phyloP scores from a whole-genome alignment of 108 stramenopile genomes.

The Cafeteria roenbergensis region DNA sequence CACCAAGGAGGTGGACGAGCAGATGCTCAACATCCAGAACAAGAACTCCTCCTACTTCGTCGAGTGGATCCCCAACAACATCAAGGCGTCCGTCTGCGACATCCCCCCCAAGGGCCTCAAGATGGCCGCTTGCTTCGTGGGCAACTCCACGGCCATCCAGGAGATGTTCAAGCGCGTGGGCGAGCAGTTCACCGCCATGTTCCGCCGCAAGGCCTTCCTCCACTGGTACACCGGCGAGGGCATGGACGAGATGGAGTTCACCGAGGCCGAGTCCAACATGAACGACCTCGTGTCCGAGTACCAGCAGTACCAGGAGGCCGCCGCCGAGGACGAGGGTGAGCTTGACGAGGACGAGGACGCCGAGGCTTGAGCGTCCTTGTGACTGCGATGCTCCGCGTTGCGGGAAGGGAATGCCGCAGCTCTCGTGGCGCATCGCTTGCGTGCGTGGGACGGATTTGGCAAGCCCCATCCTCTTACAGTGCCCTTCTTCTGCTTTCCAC shows the following conservation, averaged over 20 bases:
- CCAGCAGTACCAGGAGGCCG: constrained; percentile 75
- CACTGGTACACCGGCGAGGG: constrained; percentile 81
- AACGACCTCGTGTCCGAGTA: constrained; percentile 67
- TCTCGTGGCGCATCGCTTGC: too few species aligned
- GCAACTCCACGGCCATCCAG: constrained; percentile 84
- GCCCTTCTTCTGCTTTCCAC: too few species aligned
- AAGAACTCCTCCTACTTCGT: constrained; percentile 98
- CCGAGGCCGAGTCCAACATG: constrained; percentile 66
- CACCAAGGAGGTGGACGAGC: constrained; percentile 68
- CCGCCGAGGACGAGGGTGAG: constrained; percentile 59
- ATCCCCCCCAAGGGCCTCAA: constrained; percentile 85
- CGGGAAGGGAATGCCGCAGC: too few species aligned
- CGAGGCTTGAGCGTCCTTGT: too few species aligned
- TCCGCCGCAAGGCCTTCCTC: constrained; percentile 81
- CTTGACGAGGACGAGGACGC: constrained; percentile 52
- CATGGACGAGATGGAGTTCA: constrained; percentile 64
- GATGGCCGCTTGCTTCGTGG: constrained; percentile 67
- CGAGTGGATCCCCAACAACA: constrained; percentile 98
- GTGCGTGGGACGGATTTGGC: too few species aligned
- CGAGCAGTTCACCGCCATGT: constrained; percentile 77
- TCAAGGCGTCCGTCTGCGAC: constrained; percentile 94
- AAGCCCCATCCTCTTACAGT: too few species aligned
- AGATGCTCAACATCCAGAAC: constrained; percentile 92
- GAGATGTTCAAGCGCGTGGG: constrained; percentile 76
- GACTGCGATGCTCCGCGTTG: too few species aligned